Conservation (phyloP, 2,329 filamentous ascomycete genomes). For the Nannizziopsis barbatae region DNA sequence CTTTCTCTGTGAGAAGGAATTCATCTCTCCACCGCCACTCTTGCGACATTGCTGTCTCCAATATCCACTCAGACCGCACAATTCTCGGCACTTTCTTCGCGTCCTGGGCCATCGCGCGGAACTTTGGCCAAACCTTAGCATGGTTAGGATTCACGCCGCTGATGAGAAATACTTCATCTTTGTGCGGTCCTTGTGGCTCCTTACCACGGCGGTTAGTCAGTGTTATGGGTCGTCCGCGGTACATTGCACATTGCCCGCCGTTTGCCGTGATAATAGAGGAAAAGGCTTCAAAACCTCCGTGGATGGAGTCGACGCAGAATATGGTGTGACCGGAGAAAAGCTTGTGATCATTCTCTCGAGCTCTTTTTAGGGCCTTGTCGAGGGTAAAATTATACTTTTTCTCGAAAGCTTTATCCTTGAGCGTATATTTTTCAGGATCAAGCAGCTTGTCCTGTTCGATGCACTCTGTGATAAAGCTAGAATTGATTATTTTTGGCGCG, state of each 20-base stretch:
- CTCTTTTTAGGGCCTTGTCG: constrained; percentile 55
- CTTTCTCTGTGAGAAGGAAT: constrained; percentile 40
- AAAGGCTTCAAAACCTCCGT: constrained; percentile 73
- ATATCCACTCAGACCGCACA: constrained; percentile 76
- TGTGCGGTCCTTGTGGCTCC: constrained; percentile 44
- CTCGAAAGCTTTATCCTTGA: constrained; percentile 65
- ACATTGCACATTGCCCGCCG: constrained; percentile 69
- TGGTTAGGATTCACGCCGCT: constrained; percentile 58
- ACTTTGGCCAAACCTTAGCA: constrained; percentile 64
- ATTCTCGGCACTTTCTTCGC: constrained; percentile 71
- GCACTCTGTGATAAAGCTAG: constrained; percentile 66
- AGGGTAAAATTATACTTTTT: constrained; percentile 59
- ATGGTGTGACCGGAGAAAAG: constrained; percentile 67
- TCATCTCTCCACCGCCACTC: constrained; percentile 56
- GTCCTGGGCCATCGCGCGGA: constrained; percentile 64
- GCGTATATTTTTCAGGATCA: constrained; percentile 51
- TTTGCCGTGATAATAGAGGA: constrained; percentile 79
- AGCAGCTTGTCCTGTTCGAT: constrained; percentile 58
- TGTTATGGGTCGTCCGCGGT: constrained; percentile 59
- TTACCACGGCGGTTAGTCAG: constrained; percentile 45
- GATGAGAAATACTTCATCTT: constrained; percentile 69
- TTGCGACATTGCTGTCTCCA: constrained; percentile 83
- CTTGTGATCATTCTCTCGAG: constrained; percentile 62
- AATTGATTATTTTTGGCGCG: constrained; percentile 65
- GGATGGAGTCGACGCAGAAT: constrained; percentile 71